Evolutionary conservation across 139 green algal species (phyloP).

Genomic region (Chlamydomonas asymmetrica): DNA sequence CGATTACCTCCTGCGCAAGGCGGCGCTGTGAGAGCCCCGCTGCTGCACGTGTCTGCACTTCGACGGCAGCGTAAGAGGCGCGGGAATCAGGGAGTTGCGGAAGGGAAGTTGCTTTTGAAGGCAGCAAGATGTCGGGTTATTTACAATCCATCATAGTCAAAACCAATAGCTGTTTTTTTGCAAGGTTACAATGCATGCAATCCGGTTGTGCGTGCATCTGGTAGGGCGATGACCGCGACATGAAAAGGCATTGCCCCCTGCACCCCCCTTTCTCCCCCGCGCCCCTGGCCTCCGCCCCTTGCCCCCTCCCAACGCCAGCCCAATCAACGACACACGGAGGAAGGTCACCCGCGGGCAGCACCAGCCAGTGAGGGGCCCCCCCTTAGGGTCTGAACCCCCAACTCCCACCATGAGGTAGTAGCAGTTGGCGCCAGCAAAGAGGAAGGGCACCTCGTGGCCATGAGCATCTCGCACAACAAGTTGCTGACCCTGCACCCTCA

Average conservation of each 20-base stretch:
- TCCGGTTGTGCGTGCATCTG: too few relatives aligned
- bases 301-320: background rate
- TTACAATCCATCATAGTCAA: too few relatives aligned
- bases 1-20: too few relatives aligned
- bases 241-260: background rate
- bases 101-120: background rate
- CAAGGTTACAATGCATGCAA: too few relatives aligned
- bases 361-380: background rate
- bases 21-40: too few relatives aligned
- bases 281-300: background rate
- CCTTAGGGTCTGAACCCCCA: background rate
- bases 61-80: background rate
- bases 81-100: background rate
- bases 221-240: conserved; percentile 10
- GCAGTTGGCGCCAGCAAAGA: conserved; percentile 69
- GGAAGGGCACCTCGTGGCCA: conserved; percentile 35
- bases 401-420: conserved; percentile 68
- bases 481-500: background rate
- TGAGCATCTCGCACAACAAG: background rate
- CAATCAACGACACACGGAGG: background rate
- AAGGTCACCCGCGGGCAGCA: background rate
- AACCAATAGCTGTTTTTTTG: too few relatives aligned
- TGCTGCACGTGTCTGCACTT: background rate
- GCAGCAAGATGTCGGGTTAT: background rate
- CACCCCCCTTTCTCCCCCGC: too few relatives aligned